Evolutionary conservation across 371 early-diverging fungal genomes (phyloP), one percentile per base, ranked within the genome.

Genomic region (Haplosporangium sp.): DNA sequence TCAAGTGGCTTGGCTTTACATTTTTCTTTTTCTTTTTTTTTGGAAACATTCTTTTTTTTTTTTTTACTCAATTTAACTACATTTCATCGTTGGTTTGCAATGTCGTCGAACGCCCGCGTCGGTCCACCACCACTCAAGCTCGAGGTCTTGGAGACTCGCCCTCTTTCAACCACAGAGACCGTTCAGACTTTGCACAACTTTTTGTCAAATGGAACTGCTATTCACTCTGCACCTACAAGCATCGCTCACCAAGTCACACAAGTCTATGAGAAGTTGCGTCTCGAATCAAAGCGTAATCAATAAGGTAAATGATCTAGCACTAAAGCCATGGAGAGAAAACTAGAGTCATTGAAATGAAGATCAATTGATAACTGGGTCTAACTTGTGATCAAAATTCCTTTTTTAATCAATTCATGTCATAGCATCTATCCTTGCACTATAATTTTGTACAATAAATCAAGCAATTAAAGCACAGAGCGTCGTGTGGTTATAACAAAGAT

Each of bases 231-330:
- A 2, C 78, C 78, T 8, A 78, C 78, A 7, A 66, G 67, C 67
- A 78, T 78, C 38, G 73, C 73, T 57, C 78, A 78, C 67, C 78
- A 78, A 53, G 78, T 78, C 63, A 78, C 73, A 9, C 78, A 78
- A 34, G 70, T 78, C 52, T 72, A 78, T 42, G 78, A 78, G 38
- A 78, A 73, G 67, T 55, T 78, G 35, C 73, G 78, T 57, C 57
- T 78, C 35, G 78, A 78, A 19, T 58, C 70, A 53, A 78, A 78
- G 70, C 78, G 78, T 55, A 67, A 78, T n/a, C 59, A 66, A 66
- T 47, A 39, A 47, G 34, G 39, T 20, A 37, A 20, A 2, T 2
- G 9, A 55, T 27, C 3, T 15, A 19, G 45, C 1, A 45, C 45
- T 10, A 27, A 27, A 27, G 27, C 27, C 27, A 27, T 27, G 27